Evolutionary conservation across 2,329 filamentous ascomycete genomes (phyloP), one percentile per base, ranked within the genome.

Genomic region (Pseudopyricularia cyperi): DNA sequence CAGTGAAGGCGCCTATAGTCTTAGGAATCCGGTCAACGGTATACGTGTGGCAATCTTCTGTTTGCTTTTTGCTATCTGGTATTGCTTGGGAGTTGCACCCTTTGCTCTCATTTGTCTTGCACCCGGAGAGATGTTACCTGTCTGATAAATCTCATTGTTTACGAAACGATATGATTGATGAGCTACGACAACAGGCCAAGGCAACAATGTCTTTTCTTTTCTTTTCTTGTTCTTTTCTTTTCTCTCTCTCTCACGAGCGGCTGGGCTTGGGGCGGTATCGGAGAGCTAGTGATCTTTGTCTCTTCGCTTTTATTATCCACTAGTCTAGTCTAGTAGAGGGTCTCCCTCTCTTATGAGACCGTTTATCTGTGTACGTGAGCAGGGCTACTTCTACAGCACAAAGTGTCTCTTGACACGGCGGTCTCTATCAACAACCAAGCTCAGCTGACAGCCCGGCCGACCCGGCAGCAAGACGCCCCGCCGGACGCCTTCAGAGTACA

Each of bases 401-500:
- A 77, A 61, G 17, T 74, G 74, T 57, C 82, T 66, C 61, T 75
- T 73, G 19, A 85, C 80, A 55, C 69, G 76, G 58, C 83, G 71
- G 57, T 83, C 74, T 57, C 72, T 72, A 42, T 75, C 74, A 2
- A 87, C 77, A 9, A 84, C 68, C 48, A 87, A 64, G 52, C 80
- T 70, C 57, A 87, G 66, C 62, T 87, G 82, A 55, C 71, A 69
- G 7, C 73, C 73, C 6, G 49, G 49, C 59, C 69, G 72, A 17
- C 70, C 63, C 1, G 63, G 53, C 55, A 85, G 77, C 30, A 82
- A 78, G 28, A 82, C 68, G 1, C 83, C 83, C 26, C 65, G 61
- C 52, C 82, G 72, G 53, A 87, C 62, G 17, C 71, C 73, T 30
- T 80, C 76, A 1, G 75, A 76, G 61, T 79, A 88, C 11, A 87